These are phyloP conservation scores for Trypanosoma congolense DNA, from an alignment of 208 protist species.

Conservation along the genomic window DNA sequence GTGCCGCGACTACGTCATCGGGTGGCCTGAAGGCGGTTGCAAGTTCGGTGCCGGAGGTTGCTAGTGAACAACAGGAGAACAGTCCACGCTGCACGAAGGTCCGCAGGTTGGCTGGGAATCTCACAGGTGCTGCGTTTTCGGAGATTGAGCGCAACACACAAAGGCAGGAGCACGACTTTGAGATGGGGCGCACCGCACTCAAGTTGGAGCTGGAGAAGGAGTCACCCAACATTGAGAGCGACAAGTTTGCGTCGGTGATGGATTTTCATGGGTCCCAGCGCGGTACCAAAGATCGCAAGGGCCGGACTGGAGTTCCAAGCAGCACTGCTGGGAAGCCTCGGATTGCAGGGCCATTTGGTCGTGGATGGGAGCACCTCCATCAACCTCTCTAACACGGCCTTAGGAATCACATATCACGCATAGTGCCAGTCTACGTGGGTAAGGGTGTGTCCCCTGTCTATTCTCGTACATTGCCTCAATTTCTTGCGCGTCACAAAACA, in stretches of 20 bases:
- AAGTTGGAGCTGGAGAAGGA: constrained; percentile 28
- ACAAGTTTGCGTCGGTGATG: constrained; percentile 45
- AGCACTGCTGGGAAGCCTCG: constrained; percentile 65
- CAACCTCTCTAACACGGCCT: constrained; percentile 87
- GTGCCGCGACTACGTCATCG: constrained; percentile 76
- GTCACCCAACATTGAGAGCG: constrained; percentile 37
- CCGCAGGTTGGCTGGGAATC: constrained; percentile 62
- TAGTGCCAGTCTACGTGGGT: neutral
- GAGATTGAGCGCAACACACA: constrained; percentile 49
- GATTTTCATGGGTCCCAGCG: constrained; percentile 63
- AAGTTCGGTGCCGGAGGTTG: constrained; percentile 78
- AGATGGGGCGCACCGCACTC: constrained; percentile 28
- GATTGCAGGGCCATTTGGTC: constrained; percentile 86
- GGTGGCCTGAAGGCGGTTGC: constrained; percentile 91
- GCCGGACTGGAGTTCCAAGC: constrained; percentile 81
- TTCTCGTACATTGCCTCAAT: no score
- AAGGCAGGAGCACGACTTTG: constrained; percentile 35
- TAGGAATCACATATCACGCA: constrained; percentile 47
- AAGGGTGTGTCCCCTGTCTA: neutral
- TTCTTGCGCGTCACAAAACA: no score
- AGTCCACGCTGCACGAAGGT: constrained; percentile 68
- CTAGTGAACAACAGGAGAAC: constrained; percentile 85
- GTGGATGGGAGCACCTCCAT: constrained; percentile 90
- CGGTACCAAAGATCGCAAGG: constrained; percentile 73
- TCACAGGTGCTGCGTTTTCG: constrained; percentile 37